These are phyloP conservation scores for Chaetomium olivaceum DNA, from an alignment of 2,329 filamentous ascomycete genomes.

Conservation along the genomic window DNA sequence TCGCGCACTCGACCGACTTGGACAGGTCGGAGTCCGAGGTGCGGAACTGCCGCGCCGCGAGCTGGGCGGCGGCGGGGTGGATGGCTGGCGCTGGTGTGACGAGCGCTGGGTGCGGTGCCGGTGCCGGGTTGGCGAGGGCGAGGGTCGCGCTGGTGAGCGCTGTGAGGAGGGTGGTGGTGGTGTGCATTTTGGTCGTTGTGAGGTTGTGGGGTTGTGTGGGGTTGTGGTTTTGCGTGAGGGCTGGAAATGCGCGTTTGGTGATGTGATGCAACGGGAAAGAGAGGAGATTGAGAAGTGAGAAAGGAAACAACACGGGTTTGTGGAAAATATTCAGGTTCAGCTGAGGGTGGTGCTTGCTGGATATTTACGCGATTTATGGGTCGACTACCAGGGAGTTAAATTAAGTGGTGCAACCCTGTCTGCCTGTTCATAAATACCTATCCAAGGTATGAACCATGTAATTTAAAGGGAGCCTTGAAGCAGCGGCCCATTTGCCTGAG, in stretches of 20 bases:
- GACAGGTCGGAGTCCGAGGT: background rate
- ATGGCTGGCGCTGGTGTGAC: background rate
- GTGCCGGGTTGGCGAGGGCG: background rate
- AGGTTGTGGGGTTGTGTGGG: background rate
- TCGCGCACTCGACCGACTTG: background rate
- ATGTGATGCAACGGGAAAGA: background rate
- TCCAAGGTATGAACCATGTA: too few species aligned
- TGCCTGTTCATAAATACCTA: background rate
- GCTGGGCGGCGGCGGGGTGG: background rate
- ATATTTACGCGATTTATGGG: background rate
- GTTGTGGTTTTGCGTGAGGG: background rate
- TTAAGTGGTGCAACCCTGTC: background rate
- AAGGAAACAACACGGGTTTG: background rate
- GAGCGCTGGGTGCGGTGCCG: background rate
- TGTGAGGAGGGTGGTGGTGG: background rate
- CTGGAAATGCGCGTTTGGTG: background rate
- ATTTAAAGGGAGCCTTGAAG: background rate
- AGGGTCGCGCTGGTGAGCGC: conserved; percentile 1
- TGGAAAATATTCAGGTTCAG: background rate
- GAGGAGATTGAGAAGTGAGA: background rate
- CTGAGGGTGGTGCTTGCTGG: background rate
- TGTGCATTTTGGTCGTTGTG: background rate
- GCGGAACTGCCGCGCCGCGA: background rate
- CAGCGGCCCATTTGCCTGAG: background rate
- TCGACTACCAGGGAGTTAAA: too few species aligned